These are phyloP conservation scores for Paspalum notatum DNA, from an alignment of 176 grass and related monocot genomes.

Conservation along the genomic window DNA sequence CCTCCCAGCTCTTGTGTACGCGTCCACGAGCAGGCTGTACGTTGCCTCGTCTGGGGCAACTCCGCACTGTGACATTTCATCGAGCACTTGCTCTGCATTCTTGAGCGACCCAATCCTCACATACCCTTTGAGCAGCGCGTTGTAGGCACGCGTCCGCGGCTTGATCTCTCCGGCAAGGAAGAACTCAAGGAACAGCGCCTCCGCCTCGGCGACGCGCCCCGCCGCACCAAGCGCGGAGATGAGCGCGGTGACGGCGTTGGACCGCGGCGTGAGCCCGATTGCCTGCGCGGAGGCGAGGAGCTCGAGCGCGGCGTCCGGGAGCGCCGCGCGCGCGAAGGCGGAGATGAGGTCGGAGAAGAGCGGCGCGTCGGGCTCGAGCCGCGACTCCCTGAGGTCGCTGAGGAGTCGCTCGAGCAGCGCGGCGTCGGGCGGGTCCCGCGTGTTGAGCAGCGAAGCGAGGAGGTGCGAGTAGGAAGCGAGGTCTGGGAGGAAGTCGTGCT, in stretches of 20 bases:
- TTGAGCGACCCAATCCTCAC: conserved; percentile 80
- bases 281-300: conserved; percentile 83
- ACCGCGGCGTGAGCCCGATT: conserved; percentile 86
- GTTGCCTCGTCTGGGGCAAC: conserved; percentile 80
- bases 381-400: conserved; percentile 56
- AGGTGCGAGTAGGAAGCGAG: conserved; percentile 80
- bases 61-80: conserved; percentile 83
- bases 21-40: conserved; percentile 84
- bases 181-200: conserved; percentile 91
- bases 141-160: conserved; percentile 77
- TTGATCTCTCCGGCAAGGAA: conserved; percentile 75
- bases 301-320: conserved; percentile 69
- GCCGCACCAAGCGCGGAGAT: conserved; percentile 67
- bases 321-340: conserved; percentile 70
- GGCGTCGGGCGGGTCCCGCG: conserved; percentile 77
- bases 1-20: conserved; percentile 72
- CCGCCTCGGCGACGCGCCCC: conserved; percentile 78
- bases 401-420: conserved; percentile 66
- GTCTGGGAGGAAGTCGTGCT: conserved; percentile 82
- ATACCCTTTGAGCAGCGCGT: conserved; percentile 92
- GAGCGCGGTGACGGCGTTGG: conserved; percentile 76
- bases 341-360: conserved; percentile 90
- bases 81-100: conserved; percentile 75
- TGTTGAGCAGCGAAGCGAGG: conserved; percentile 79
- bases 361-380: conserved; percentile 78